These are phyloP conservation scores for thale cress (Arabidopsis thaliana) DNA, from an alignment of 345 rosid genomes.

Conservation along the genomic window TAIR10.1 NC_003076.8:22817001-22817500, in stretches of 20 bases:
- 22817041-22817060: neutral
- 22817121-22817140: constrained; percentile 9
- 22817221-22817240: constrained; percentile 13
- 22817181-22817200: constrained; percentile 15
- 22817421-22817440: constrained; percentile 40
- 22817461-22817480: constrained; percentile 33
- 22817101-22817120: constrained; percentile 1
- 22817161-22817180: constrained; percentile 32
- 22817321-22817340: constrained; percentile 31
- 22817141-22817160: neutral
- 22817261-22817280: constrained; percentile 22
- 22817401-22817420: constrained; percentile 35
- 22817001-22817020: neutral
- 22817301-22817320: constrained; percentile 14
- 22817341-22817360: constrained; percentile 39
- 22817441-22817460: constrained; percentile 25
- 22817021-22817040: neutral
- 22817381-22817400: constrained; percentile 11
- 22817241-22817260: constrained; percentile 5
- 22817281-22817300: constrained; percentile 22
- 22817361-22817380: constrained; percentile 32
- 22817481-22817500: constrained; percentile 38
- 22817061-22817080: too few species aligned
- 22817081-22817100: neutral
- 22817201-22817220: constrained; percentile 38